Conservation (phyloP, 768 basidiomycete genomes). For the Chiua virens region DNA sequence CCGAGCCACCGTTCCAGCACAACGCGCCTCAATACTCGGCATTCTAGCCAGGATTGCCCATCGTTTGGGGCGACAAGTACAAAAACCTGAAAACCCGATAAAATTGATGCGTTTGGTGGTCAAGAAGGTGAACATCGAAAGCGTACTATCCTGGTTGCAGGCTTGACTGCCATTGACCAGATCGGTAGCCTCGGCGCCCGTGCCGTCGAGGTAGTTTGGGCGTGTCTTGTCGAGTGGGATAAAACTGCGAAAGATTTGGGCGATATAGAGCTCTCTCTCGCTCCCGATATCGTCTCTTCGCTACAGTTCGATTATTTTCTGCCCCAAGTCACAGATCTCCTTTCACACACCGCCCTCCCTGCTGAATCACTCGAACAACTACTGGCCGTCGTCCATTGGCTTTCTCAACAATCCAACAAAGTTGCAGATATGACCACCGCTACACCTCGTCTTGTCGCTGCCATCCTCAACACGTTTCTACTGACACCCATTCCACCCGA, state of each 20-base stretch:
- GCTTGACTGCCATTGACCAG: conserved; percentile 65
- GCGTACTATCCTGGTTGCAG: conserved; percentile 65
- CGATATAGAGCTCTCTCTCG: conserved; percentile 44
- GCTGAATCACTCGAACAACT: conserved; percentile 54
- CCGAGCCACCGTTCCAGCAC: conserved; percentile 79
- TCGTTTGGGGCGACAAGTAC: conserved; percentile 23
- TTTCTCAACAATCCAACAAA: conserved; percentile 58
- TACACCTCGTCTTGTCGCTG: no score
- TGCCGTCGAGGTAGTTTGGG: conserved; percentile 75
- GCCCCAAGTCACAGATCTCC: conserved; percentile 46
- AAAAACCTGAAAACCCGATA: neutral
- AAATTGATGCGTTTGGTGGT: conserved; percentile 21
- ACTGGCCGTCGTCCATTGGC: conserved; percentile 55
- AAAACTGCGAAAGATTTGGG: conserved; percentile 24
- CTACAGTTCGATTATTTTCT: conserved; percentile 44
- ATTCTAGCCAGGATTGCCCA: conserved; percentile 62
- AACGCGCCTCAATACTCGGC: conserved; percentile 79
- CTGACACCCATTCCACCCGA: conserved; percentile 48
- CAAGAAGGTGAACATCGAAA: conserved; percentile 48
- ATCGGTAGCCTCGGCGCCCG: conserved; percentile 62
- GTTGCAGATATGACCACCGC: no score
- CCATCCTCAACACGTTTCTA: conserved; percentile 56
- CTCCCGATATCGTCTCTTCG: conserved; percentile 14
- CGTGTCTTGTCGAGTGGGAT: conserved; percentile 70
- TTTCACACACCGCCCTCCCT: conserved; percentile 44